phyloP scores from a whole-genome alignment of 345 rosid genomes.

The Raphanus raphanistrum region DNA sequence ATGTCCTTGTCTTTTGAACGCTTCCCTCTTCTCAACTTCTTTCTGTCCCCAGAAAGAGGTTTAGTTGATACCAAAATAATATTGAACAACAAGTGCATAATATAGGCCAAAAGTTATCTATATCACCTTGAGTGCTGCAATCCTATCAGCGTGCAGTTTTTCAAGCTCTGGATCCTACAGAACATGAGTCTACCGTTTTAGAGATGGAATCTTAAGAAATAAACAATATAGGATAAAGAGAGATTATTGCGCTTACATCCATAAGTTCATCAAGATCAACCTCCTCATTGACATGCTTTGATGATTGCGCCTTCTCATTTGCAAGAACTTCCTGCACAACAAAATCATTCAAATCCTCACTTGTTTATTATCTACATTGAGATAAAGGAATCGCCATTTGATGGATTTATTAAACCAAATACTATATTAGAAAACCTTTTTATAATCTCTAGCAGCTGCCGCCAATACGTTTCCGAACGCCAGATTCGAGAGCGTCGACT shows the following conservation, averaged over 20 bases:
- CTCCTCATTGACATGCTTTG: slow-evolving; percentile 59
- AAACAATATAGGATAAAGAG: background rate
- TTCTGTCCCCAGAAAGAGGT: slow-evolving; percentile 48
- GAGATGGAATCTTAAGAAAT: background rate
- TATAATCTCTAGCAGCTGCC: slow-evolving; percentile 96
- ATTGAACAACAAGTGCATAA: background rate
- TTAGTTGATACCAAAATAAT: slow-evolving; percentile 34
- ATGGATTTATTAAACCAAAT: background rate
- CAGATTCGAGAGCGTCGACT: slow-evolving; percentile 78
- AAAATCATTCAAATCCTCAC: slow-evolving; percentile 15
- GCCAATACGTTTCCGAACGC: slow-evolving; percentile 95
- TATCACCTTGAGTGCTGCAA: slow-evolving; percentile 83
- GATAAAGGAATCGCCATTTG: background rate
- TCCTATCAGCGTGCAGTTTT: slow-evolving; percentile 86
- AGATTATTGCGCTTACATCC: slow-evolving; percentile 63
- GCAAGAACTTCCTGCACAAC: slow-evolving; percentile 65
- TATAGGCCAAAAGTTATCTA: slow-evolving; percentile 16
- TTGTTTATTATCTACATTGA: background rate
- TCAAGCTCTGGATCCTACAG: slow-evolving; percentile 92
- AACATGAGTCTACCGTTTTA: slow-evolving; percentile 13
- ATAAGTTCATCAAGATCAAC: slow-evolving; percentile 93
- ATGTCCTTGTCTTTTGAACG: slow-evolving; percentile 77
- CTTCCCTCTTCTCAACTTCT: slow-evolving; percentile 91
- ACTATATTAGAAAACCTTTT: slow-evolving; percentile 50
- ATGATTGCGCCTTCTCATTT: slow-evolving; percentile 65